Evolutionary conservation across 768 basidiomycete genomes (phyloP).

Genomic region (Collybia sp.): DNA sequence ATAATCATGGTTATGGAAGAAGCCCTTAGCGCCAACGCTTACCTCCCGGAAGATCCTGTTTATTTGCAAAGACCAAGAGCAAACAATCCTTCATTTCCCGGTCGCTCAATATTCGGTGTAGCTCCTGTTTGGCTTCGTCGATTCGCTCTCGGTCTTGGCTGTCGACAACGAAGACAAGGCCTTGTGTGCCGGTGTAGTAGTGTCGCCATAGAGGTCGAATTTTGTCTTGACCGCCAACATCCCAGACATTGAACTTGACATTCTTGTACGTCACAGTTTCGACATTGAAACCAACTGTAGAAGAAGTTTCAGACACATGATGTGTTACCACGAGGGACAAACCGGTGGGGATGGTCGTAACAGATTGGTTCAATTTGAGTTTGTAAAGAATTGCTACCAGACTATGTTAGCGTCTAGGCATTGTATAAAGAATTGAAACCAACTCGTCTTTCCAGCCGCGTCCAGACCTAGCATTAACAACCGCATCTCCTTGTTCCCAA

Average conservation of each 20-base stretch:
- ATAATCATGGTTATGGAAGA: neutral
- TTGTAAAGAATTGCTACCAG: slow-evolving; percentile 92
- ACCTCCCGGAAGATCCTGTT: slow-evolving; percentile 98
- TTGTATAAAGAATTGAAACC: slow-evolving; percentile 19
- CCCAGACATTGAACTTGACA: slow-evolving; percentile 93
- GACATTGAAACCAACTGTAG: slow-evolving; percentile 92
- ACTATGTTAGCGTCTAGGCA: neutral
- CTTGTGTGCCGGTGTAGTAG: slow-evolving; percentile 99
- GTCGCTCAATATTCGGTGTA: slow-evolving; percentile 94
- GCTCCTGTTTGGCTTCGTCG: slow-evolving; percentile 93
- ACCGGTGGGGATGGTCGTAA: slow-evolving; percentile 98
- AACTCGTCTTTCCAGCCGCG: slow-evolving; percentile 98
- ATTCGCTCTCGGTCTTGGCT: slow-evolving; percentile 93
- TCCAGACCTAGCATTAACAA: slow-evolving; percentile 96
- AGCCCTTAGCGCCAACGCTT: slow-evolving; percentile 18
- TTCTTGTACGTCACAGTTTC: slow-evolving; percentile 99
- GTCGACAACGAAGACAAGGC: slow-evolving; percentile 97
- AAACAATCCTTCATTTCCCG: slow-evolving; percentile 98
- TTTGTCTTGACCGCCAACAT: slow-evolving; percentile 99
- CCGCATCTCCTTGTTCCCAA: slow-evolving; percentile 99
- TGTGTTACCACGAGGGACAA: slow-evolving; percentile 13
- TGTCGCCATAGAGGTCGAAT: slow-evolving; percentile 98
- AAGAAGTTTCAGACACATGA: slow-evolving; percentile 4
- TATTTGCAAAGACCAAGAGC: slow-evolving; percentile 97
- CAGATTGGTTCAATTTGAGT: slow-evolving; percentile 97